These are phyloP conservation scores for Arthroderma sp. DNA, from an alignment of 2,329 filamentous ascomycete genomes.

Conservation along the genomic window DNA sequence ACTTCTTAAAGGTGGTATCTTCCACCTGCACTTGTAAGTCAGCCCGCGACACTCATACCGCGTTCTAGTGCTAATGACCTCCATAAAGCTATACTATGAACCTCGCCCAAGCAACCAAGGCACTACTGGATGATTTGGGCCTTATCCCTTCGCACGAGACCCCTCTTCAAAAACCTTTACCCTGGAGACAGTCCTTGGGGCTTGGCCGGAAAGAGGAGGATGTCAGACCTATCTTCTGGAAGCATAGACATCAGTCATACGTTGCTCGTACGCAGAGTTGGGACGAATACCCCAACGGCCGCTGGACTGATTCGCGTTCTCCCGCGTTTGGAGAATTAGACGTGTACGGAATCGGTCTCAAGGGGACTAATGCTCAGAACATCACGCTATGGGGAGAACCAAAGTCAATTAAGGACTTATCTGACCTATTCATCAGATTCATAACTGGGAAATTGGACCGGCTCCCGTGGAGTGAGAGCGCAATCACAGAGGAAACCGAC, in stretches of 20 bases:
- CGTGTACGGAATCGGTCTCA: constrained; percentile 83
- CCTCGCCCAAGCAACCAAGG: constrained; percentile 79
- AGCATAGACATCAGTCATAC: constrained; percentile 91
- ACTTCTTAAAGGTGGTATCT: constrained; percentile 68
- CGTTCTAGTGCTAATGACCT: neutral
- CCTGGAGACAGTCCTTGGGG: constrained; percentile 89
- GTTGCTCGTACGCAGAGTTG: constrained; percentile 91
- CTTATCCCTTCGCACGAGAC: constrained; percentile 66
- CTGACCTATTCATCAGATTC: constrained; percentile 72
- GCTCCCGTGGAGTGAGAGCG: constrained; percentile 86
- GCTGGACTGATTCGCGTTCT: constrained; percentile 94
- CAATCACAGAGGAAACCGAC: constrained; percentile 71
- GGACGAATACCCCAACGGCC: constrained; percentile 97
- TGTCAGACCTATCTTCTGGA: constrained; percentile 96
- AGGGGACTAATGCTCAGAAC: constrained; percentile 91
- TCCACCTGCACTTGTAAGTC: constrained; percentile 72
- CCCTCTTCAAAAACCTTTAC: constrained; percentile 76
- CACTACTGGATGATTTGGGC: constrained; percentile 82
- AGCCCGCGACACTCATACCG: neutral
- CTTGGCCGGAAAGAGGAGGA: constrained; percentile 84
- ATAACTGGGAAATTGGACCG: constrained; percentile 67
- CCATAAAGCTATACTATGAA: constrained; percentile 81
- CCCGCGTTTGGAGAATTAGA: constrained; percentile 93
- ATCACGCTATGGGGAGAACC: constrained; percentile 90
- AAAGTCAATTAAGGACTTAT: constrained; percentile 63